Evolutionary conservation across 2,329 filamentous ascomycete genomes (phyloP), one percentile per base, ranked within the genome.

Genomic region (Didymella lethalis): DNA sequence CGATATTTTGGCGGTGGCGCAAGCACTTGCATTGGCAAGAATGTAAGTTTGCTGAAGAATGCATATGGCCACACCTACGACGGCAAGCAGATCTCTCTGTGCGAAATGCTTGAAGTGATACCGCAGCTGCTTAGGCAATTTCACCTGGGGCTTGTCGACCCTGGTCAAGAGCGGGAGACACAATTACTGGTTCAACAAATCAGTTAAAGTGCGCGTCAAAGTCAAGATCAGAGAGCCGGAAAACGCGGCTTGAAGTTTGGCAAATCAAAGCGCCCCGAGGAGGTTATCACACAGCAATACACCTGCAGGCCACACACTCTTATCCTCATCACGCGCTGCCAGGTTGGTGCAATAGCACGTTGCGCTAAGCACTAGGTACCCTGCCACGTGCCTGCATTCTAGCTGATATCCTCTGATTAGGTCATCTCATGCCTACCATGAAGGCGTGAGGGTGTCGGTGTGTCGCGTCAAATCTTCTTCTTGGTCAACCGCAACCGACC

Each of bases 121-220:
- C 41, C 25, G 6, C 50, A 40, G 32, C 25, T 53, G 31, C 23
- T 47, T 1, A 6, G 43, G 4, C n/a, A 5, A 11, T 47, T 47
- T 16, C 43, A 47, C 7, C 2, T 18, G n/a, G 23, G 26, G 29
- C 49, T 45, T 14, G 23, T 32, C 18, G 11, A 25, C 23, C 29
- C 23, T 28, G 34, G 16, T 26, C 23, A 52, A 25, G 29, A 18
- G 16, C 45, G 40, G 23, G 23, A 45, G 38, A 52, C 36, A 38
- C 23, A 38, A 38, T 18, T 38, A 38, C n/a, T 38, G 49, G 40
- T 52, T 38, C 23, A 52, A 52, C 45, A 45, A 45, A 25, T 40
- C 16, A 10, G 16, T 23, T 6, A 29, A 29, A 10, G 40, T 52
- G 3, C n/a, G 38, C 18, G 12, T 47, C 8, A 32, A 32, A 14